phyloP scores from a whole-genome alignment of 2,329 filamentous ascomycete genomes.

The Aotearoamyces nothofagi region DNA sequence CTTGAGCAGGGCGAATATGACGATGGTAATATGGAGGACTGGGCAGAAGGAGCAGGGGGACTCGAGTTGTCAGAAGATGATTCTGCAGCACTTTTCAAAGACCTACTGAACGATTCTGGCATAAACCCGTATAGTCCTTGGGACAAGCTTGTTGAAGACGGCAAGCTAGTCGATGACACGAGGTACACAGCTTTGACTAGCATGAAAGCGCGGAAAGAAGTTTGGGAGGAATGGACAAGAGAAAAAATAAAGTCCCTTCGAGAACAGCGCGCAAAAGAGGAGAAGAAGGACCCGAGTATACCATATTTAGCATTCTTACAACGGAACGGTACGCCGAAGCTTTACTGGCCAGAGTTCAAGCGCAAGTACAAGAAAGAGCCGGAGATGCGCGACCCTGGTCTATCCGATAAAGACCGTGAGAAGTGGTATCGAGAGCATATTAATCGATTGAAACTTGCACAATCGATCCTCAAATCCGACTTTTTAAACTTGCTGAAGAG shows the following conservation, averaged over 20 bases:
- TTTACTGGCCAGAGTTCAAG: conserved; percentile 96
- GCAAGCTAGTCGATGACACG: conserved; percentile 66
- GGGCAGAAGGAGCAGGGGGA: conserved; percentile 59
- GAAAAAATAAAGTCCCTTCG: conserved; percentile 60
- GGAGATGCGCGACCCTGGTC: conserved; percentile 59
- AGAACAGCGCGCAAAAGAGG: conserved; percentile 57
- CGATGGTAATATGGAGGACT: conserved; percentile 41
- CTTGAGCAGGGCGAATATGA: conserved; percentile 66
- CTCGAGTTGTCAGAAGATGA: conserved; percentile 61
- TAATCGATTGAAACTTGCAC: conserved; percentile 47
- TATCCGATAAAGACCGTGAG: conserved; percentile 65
- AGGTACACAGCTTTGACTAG: conserved; percentile 74
- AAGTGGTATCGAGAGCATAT: conserved; percentile 67
- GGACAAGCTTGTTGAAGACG: conserved; percentile 78
- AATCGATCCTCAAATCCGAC: conserved; percentile 52
- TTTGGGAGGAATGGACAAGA: conserved; percentile 71
- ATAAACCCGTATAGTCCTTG: conserved; percentile 84
- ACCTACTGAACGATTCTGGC: conserved; percentile 67
- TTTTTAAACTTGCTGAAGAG: conserved; percentile 48
- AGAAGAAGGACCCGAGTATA: conserved; percentile 70
- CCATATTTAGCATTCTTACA: conserved; percentile 72
- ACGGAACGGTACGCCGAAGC: conserved; percentile 69
- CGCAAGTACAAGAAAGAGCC: conserved; percentile 74
- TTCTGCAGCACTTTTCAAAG: conserved; percentile 63
- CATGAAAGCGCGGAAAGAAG: conserved; percentile 68